Evolutionary conservation across 2,329 filamentous ascomycete genomes (phyloP), one percentile per base, ranked within the genome.

Genomic region (Fusarium siculi): DNA sequence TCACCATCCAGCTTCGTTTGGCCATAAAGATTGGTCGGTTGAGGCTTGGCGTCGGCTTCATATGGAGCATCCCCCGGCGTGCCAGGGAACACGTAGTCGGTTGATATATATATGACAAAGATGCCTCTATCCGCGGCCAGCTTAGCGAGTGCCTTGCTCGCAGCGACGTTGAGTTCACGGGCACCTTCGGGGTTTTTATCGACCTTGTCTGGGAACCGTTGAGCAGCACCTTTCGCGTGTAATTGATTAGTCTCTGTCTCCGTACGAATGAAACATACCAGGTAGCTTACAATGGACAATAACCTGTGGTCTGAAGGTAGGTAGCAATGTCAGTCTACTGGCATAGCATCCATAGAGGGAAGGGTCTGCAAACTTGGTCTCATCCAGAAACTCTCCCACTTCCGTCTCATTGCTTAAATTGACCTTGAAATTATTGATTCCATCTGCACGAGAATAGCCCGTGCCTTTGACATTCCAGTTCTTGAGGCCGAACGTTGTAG

Each of bases 181-280:
- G 94, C 93, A 60, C 90, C 93, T 66, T 91, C 89, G 6, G 94
- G 95, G 80, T 97, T 90, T 73, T 89, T 88, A 76, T 95, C 92
- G 78, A 95, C 96, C 79, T 93, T 92, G 82, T 97, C 95, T 5
- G 95, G 95, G 78, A 92, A 97, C 70, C 94, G 91, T 81, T 97
- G 95, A 50, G 95, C 95, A 44, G 95, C 95, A 79, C 93, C 93
- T 95, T 71, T 21, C 42, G 34, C 28, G 8, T 55, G 55, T 52
- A 30, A n/a, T 56, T 30, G 61, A 55, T 78, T 62, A 79, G 74
- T 59, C 42, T 39, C 50, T 57, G 43, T 23, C 42, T 39, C 50
- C 55, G 43, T 23, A 60, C 53, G 18, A 46, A 37, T 32, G 19
- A 25, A 28, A 36, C 19, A 42, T 32, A 39, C 37, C 8, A 53